These are phyloP conservation scores for Candida tetrigidarum DNA, from an alignment of 1,139 yeast species.

Conservation along the genomic window DNA sequence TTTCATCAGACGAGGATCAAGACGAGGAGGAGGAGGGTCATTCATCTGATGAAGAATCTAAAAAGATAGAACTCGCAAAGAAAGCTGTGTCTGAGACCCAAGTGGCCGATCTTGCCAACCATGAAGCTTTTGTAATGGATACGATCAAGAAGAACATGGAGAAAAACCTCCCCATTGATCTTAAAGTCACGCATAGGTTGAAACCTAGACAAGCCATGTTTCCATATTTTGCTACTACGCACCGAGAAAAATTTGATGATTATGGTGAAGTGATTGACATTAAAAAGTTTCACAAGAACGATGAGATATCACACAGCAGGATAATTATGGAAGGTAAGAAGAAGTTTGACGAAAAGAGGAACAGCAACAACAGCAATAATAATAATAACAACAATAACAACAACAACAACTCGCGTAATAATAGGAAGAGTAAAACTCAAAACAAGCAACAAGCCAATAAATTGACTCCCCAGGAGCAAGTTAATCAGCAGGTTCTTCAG, in stretches of 20 bases:
- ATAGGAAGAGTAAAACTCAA: slow-evolving; percentile 20
- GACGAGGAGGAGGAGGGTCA: slow-evolving; percentile 26
- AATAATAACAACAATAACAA: slow-evolving; percentile 21
- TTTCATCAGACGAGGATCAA: slow-evolving; percentile 44
- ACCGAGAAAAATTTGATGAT: slow-evolving; percentile 71
- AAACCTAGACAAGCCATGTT: slow-evolving; percentile 77
- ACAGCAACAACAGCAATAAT: slow-evolving; percentile 20
- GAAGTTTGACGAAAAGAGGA: slow-evolving; percentile 34
- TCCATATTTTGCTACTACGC: slow-evolving; percentile 57
- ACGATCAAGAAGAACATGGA: slow-evolving; percentile 43
- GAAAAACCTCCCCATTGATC: slow-evolving; percentile 56
- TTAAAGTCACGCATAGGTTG: slow-evolving; percentile 59
- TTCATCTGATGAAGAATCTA: slow-evolving; percentile 12
- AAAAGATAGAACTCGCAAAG: slow-evolving; percentile 10
- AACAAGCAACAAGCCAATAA: slow-evolving; percentile 26
- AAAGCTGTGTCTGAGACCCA: slow-evolving; percentile 12
- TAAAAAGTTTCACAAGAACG: slow-evolving; percentile 67
- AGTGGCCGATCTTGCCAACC: slow-evolving; percentile 39
- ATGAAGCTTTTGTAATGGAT: slow-evolving; percentile 47
- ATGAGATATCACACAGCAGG: slow-evolving; percentile 45
- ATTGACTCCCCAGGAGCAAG: slow-evolving; percentile 49
- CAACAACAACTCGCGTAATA: slow-evolving; percentile 20
- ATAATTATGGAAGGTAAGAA: slow-evolving; percentile 39
- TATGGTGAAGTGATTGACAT: slow-evolving; percentile 76
- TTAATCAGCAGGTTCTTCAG: slow-evolving; percentile 47